These are phyloP conservation scores for Diaporthe aspalathi DNA, from an alignment of 2,329 filamentous ascomycete genomes.

Conservation along the genomic window DNA sequence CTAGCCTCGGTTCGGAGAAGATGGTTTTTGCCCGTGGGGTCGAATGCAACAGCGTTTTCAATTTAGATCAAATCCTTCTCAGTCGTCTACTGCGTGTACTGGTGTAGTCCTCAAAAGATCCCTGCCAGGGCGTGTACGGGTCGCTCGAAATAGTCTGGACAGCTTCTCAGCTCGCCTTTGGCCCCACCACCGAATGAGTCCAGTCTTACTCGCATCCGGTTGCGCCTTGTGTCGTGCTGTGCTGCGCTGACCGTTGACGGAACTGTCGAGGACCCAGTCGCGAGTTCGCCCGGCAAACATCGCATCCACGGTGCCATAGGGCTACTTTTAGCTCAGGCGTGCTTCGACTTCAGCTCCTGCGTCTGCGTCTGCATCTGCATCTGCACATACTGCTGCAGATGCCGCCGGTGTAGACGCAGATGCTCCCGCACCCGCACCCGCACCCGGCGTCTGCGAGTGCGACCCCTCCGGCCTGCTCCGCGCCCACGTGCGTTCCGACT, in stretches of 20 bases:
- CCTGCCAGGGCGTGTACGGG: slow-evolving; percentile 17
- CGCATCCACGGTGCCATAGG: background rate
- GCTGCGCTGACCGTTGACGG: slow-evolving; percentile 17
- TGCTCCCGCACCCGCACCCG: background rate
- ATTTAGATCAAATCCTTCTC: slow-evolving; percentile 12
- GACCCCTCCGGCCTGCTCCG: slow-evolving; percentile 14
- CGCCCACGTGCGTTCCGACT: background rate
- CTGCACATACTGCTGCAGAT: background rate
- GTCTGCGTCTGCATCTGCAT: background rate
- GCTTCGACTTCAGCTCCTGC: slow-evolving; percentile 14
- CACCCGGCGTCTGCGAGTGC: slow-evolving; percentile 9
- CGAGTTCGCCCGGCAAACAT: background rate
- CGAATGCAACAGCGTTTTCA: slow-evolving; percentile 22
- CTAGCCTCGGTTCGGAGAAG: slow-evolving; percentile 11
- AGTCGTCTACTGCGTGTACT: background rate
- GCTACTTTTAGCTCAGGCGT: slow-evolving; percentile 25
- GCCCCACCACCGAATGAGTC: slow-evolving; percentile 6
- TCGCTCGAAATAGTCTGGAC: slow-evolving; percentile 19
- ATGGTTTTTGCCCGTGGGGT: slow-evolving; percentile 1
- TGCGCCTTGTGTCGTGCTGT: slow-evolving; percentile 6
- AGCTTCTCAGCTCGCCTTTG: slow-evolving; percentile 27
- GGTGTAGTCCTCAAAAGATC: slow-evolving; percentile 16
- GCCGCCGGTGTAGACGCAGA: background rate
- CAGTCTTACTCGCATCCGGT: slow-evolving; percentile 13
- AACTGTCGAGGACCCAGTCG: background rate